Base-by-base conservation (phyloP, 768 basidiomycete genomes). In the Rhodotorula sphaerocarpa region DNA sequence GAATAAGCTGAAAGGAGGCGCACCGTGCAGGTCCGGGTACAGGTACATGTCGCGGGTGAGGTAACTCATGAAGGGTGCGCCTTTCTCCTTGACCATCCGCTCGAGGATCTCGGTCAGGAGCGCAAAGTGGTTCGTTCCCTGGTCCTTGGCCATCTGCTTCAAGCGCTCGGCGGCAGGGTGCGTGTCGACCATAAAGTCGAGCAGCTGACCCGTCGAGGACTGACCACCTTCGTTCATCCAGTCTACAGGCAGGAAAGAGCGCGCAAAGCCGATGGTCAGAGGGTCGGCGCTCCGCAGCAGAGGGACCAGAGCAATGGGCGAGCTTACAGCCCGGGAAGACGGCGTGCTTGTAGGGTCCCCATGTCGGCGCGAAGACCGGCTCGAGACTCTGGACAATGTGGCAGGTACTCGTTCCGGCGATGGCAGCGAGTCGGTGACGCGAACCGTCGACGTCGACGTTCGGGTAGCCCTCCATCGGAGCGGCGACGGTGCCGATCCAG, bases 211-310 rank as follows among this genome's bases (percentile, higher is more conserved):
- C 0, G 95, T 99, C 2, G 91, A 92, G 12, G 91, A 95, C 76
- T 99, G 95, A 3, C 95, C 95, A 43, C 93, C 95, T 76, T 99
- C 95, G 72, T 92, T 99, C 90, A 96, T 95, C 95, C 93, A 99
- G 86, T 67, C 70, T 63, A 61, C 43, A 34, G 33, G 47, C 44
- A 27, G 11, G 0, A 7, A 2, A 20, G 2, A 9, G 14, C 31
- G 50, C n/a, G n/a, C n/a, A 43, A 7, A 1, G 36, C 25, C n/a
- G n/a, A 18, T 14, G 16, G 25, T 57, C 30, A 56, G 46, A 36
- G 33, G 39, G 14, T 14, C 33, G 27, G 2, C 14, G 3, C 12
- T 12, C 10, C 14, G 47, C 59, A 6, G n/a, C 27, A 6, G 36
- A 43, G 27, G 47, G 20, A n/a, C 39, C 16, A 25, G 44, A 21